phyloP scores from a whole-genome alignment of 75 land plant species.

The Adiantum capillusveneris region DNA sequence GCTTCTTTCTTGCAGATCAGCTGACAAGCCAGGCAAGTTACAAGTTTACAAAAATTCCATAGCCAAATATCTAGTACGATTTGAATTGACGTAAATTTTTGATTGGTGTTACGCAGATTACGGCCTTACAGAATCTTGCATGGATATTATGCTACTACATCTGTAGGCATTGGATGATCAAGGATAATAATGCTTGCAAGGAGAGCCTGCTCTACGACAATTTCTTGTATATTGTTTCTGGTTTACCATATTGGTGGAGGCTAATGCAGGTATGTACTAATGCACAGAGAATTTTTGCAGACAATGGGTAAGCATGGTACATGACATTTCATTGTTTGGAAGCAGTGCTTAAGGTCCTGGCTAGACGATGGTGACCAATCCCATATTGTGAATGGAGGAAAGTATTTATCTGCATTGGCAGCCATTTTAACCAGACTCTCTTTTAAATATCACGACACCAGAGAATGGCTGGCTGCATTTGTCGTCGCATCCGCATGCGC shows the following conservation, averaged over 20 bases:
- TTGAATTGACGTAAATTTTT: too few species aligned
- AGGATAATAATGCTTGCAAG: slow-evolving; percentile 7
- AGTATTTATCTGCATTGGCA: slow-evolving; percentile 29
- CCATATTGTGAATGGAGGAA: slow-evolving; percentile 28
- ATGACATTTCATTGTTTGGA: background rate
- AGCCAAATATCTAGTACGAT: too few species aligned
- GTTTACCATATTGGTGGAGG: slow-evolving; percentile 34
- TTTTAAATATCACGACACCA: background rate
- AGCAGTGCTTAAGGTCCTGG: slow-evolving; percentile 30
- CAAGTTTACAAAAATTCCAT: too few species aligned
- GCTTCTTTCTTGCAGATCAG: slow-evolving; percentile 19
- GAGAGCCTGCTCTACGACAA: slow-evolving; percentile 5
- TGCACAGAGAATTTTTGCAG: too few species aligned
- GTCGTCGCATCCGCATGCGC: slow-evolving; percentile 17
- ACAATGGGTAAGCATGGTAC: slow-evolving; percentile 1
- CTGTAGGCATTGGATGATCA: background rate
- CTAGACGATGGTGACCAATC: slow-evolving; percentile 20
- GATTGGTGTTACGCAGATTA: slow-evolving; percentile 21
- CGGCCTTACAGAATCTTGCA: slow-evolving; percentile 11
- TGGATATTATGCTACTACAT: slow-evolving; percentile 23
- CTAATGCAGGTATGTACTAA: slow-evolving; percentile 25
- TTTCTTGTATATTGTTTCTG: slow-evolving; percentile 10
- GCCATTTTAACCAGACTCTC: slow-evolving; percentile 17
- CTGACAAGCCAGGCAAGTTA: slow-evolving; percentile 14
- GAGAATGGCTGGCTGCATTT: slow-evolving; percentile 17